Evolutionary conservation across 768 basidiomycete species (phyloP).

Genomic region (Pleurotus sapidus): DNA sequence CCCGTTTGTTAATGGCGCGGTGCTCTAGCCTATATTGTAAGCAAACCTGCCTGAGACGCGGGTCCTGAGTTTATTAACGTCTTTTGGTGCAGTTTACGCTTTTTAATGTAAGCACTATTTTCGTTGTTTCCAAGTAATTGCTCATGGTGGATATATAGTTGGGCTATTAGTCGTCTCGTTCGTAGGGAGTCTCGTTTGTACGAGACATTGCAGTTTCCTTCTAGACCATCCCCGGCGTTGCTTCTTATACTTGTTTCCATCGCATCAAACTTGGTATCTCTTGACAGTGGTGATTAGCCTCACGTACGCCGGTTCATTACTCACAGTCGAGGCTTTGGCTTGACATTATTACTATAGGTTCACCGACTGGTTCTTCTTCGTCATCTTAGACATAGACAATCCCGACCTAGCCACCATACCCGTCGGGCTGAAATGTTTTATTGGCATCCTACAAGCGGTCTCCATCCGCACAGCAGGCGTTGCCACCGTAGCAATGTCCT

Average conservation of each 20-base stretch:
- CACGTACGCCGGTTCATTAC: not conserved
- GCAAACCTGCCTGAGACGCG: constrained; percentile 22
- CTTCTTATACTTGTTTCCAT: constrained; percentile 87
- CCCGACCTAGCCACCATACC: constrained; percentile 61
- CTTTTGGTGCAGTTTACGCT: constrained; percentile 55
- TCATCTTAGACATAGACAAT: constrained; percentile 85
- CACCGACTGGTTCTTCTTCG: constrained; percentile 87
- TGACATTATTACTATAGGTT: constrained; percentile 41
- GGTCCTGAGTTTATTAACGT: too few species aligned
- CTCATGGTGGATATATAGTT: constrained; percentile 42
- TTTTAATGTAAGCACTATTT: constrained; percentile 61
- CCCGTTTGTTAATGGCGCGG: not conserved
- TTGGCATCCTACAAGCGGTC: constrained; percentile 74
- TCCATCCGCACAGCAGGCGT: constrained; percentile 92
- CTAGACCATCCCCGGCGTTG: constrained; percentile 93
- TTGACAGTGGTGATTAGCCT: constrained; percentile 67
- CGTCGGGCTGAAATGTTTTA: constrained; percentile 62
- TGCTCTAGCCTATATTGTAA: constrained; percentile 77
- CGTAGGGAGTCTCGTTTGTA: constrained; percentile 54
- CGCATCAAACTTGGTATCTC: constrained; percentile 93
- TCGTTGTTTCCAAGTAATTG: too few species aligned
- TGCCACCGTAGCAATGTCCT: constrained; percentile 59
- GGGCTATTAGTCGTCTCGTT: constrained; percentile 63
- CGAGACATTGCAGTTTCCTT: constrained; percentile 85
- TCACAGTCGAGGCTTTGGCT: too few species aligned